Conservation (phyloP, 2,329 filamentous ascomycete genomes). For the Graphilbum fragrans region DNA sequence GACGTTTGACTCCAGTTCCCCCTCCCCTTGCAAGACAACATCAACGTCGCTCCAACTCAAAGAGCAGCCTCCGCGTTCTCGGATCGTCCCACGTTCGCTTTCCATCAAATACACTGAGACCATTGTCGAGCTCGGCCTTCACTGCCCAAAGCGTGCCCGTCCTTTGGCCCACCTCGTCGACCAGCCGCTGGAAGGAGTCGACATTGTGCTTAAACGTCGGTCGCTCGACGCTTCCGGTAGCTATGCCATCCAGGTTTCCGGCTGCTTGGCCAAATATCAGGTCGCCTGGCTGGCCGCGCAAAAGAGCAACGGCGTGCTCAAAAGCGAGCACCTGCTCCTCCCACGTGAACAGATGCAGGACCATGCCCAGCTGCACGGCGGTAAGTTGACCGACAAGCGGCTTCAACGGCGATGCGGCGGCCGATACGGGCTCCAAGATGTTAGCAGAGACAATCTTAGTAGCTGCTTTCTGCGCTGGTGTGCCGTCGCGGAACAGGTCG, state of each 20-base stretch:
- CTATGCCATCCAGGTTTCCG: conserved; percentile 11
- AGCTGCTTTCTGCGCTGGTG: conserved; percentile 13
- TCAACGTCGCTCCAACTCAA: conserved; percentile 10
- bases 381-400: conserved; percentile 17
- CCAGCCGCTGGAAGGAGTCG: conserved; percentile 9
- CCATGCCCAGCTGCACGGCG: conserved; percentile 21
- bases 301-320: conserved; percentile 15
- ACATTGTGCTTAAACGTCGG: conserved; percentile 18
- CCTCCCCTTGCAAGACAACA: too few relatives aligned
- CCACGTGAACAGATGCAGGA: conserved; percentile 28
- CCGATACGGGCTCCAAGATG: conserved; percentile 20
- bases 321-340: conserved; percentile 18
- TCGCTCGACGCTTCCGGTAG: conserved; percentile 4
- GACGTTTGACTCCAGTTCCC: too few relatives aligned
- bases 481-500: conserved; percentile 24
- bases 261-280: conserved; percentile 18
- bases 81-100: conserved; percentile 15
- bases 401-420: conserved; percentile 10
- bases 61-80: conserved; percentile 10
- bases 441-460: conserved; percentile 16
- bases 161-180: conserved; percentile 7
- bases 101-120: conserved; percentile 12
- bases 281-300: conserved; percentile 16
- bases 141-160: conserved; percentile 15
- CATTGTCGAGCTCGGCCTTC: conserved; percentile 10